Base-by-base conservation (phyloP, 768 basidiomycete genomes). In the Phlegmacium glaucopus region DNA sequence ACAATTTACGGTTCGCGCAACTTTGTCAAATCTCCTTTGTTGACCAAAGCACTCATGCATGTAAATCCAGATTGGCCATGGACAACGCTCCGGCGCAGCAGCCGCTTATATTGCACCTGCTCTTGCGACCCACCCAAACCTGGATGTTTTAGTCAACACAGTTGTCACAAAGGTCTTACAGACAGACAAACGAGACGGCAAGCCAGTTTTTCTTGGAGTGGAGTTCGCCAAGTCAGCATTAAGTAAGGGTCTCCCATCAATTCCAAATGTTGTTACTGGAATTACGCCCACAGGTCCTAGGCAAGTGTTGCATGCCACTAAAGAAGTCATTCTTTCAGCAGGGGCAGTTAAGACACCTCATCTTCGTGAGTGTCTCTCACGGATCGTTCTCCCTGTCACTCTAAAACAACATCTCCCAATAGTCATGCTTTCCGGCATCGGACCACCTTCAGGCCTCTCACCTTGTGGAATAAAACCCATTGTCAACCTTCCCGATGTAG, bases 251-350 rank as follows among this genome's bases (percentile, higher is more conserved):
- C 39, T 18, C 18, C 25, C n/a, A 39, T 12, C 27, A 38, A 22
- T 4, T 18, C 39, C n/a, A 25, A n/a, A 3, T 9, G 18, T 28
- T 11, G 3, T 15, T 18, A 35, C 9, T 11, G 7, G 7, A 7
- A 30, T 10, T 44, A 48, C 35, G 27, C 48, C 58, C 13, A 51
- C 60, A 3, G 64, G 55, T 27, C 67, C 62, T 4, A 42, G 58
- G 37, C 41, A 39, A 11, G 71, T 70, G 6, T 70, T 82, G 39
- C 72, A 67, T 17, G 69, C 69, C 1, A 29, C 25, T 1, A 68
- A 67, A 28, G 70, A 72, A 47, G 56, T 70, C 30, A 61, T 72
- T 32, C 59, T 72, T 3, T 70, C 68, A 1, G 67, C 69, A 9
- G 71, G 72, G 1, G 44, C 63, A 10, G 47, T 71, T 27, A 60